Conservation (phyloP, 352 stramenopile species). For the Phytophthora sojae region DNA sequence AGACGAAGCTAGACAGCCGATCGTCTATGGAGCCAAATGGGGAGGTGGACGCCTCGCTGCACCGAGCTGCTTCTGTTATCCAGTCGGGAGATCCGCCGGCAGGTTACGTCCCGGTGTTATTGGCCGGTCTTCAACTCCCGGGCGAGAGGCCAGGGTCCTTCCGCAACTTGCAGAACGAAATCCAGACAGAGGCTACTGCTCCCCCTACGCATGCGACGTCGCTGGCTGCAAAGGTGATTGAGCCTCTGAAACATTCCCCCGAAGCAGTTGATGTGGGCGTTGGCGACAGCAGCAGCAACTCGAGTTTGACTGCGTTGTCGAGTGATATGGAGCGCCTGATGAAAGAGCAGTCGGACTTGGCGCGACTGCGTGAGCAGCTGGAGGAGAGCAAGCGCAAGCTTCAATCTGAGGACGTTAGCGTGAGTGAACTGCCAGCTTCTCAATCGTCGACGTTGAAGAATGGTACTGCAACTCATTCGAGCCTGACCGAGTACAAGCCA, state of each 20-base stretch:
- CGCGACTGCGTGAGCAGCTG: constrained; percentile 60
- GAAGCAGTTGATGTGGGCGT: constrained; percentile 5
- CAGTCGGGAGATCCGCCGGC: constrained; percentile 35
- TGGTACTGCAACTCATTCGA: constrained; percentile 7
- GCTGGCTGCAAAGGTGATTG: constrained; percentile 50
- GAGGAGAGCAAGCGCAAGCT: constrained; percentile 78
- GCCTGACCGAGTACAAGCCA: constrained; percentile 35
- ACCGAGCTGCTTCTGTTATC: constrained; percentile 20
- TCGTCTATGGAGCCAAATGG: constrained; percentile 24
- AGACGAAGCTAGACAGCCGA: constrained; percentile 35
- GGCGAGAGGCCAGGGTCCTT: constrained; percentile 41
- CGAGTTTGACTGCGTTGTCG: constrained; percentile 33
- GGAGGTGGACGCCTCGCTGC: constrained; percentile 14
- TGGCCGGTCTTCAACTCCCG: constrained; percentile 55
- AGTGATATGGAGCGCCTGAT: constrained; percentile 67
- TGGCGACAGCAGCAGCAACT: background rate
- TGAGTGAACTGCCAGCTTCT: constrained; percentile 6
- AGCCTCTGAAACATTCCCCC: constrained; percentile 38
- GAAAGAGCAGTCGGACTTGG: constrained; percentile 78
- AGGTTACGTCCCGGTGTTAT: constrained; percentile 57
- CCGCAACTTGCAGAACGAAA: constrained; percentile 21
- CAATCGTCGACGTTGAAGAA: constrained; percentile 18
- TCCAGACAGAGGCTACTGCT: constrained; percentile 4
- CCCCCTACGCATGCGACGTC: constrained; percentile 28
- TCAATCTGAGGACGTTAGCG: constrained; percentile 37